Evolutionary conservation across 495 filamentous ascomycete species (phyloP), one percentile per base, ranked within the genome.

Genomic region (Xanthoparmelia taractica): DNA sequence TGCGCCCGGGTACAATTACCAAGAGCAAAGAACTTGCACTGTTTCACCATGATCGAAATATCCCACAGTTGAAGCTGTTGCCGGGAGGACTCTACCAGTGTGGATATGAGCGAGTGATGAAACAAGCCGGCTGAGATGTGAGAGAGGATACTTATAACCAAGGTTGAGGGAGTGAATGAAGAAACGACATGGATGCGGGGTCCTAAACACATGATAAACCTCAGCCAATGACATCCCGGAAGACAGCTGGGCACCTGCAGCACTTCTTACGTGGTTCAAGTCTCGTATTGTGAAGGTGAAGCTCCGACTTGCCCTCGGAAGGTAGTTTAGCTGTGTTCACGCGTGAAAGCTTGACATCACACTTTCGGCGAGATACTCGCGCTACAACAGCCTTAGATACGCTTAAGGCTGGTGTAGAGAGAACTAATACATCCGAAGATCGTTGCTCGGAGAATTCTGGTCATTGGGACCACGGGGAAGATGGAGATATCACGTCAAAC

Each of bases 21-120:
- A 2, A 34, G 61, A 4, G 50, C 61, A 17, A 45, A 66, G 50
- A 58, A 64, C 45, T 38, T 63, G 45, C 61, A 66, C 37, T 38
- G 40, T 34, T 37, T 50, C 38, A 34, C 40, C 57, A 59, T 65
- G 45, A 20, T 60, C 18, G 40, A 18, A 25, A 33, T 36, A 20
- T 2, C 1, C 31, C 13, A 52, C 12, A 20, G 27, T 36, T 20
- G 34, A 15, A n/a, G 31, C 33, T 36, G 4, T n/a, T 27, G 11
- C 38, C 43, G 34, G 20, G 25, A 33, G 23, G 31, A 11, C 2
- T 50, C 25, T 33, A 27, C 20, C 18, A 52, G 13, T 33, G 43
- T 37, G 11, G 29, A 41, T 23, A 38, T 17, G 20, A 25, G 11
- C 27, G 10, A 20, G 1, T 18, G 25, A 36, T 27, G n/a, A 45